Evolutionary conservation across 805 yeast species (phyloP).

Genomic region (Nakazawaea sp.): DNA sequence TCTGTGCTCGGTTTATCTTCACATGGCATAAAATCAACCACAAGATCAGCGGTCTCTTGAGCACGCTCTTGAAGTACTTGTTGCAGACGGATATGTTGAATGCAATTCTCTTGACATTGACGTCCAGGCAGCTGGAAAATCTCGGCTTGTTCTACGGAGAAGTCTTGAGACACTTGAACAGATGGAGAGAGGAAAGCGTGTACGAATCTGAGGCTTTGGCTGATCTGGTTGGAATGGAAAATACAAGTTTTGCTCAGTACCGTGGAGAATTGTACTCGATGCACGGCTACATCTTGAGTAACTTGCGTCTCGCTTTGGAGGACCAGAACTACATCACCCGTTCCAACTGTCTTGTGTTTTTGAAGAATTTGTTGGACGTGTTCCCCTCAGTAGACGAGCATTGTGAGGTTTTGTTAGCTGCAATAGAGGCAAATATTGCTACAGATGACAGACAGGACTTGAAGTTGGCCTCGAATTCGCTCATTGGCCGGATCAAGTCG

Average conservation of each 20-base stretch:
- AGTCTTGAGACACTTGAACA: slow-evolving; percentile 39
- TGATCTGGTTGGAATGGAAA: slow-evolving; percentile 14
- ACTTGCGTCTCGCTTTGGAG: slow-evolving; percentile 33
- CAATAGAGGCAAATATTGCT: slow-evolving; percentile 39
- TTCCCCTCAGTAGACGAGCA: slow-evolving; percentile 69
- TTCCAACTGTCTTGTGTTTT: slow-evolving; percentile 70
- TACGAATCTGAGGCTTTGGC: slow-evolving; percentile 25
- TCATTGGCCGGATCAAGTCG: slow-evolving; percentile 58
- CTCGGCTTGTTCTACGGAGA: slow-evolving; percentile 67
- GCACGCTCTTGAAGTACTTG: slow-evolving; percentile 36
- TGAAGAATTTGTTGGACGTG: slow-evolving; percentile 55
- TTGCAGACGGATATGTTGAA: slow-evolving; percentile 42
- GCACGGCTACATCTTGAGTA: slow-evolving; percentile 43
- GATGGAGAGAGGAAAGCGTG: slow-evolving; percentile 29
- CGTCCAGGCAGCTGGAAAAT: slow-evolving; percentile 76
- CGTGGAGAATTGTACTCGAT: slow-evolving; percentile 36
- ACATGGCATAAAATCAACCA: slow-evolving; percentile 33
- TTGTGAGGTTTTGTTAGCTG: slow-evolving; percentile 41
- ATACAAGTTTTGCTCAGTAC: slow-evolving; percentile 9
- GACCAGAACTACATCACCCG: slow-evolving; percentile 68
- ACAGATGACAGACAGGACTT: slow-evolving; percentile 73
- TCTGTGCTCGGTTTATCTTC: slow-evolving; percentile 53
- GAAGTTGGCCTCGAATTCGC: slow-evolving; percentile 67
- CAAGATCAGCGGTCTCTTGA: slow-evolving; percentile 26
- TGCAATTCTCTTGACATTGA: slow-evolving; percentile 59